Evolutionary conservation across 352 stramenopile species (phyloP).

Genomic region (Phytophthora tentaculata): DNA sequence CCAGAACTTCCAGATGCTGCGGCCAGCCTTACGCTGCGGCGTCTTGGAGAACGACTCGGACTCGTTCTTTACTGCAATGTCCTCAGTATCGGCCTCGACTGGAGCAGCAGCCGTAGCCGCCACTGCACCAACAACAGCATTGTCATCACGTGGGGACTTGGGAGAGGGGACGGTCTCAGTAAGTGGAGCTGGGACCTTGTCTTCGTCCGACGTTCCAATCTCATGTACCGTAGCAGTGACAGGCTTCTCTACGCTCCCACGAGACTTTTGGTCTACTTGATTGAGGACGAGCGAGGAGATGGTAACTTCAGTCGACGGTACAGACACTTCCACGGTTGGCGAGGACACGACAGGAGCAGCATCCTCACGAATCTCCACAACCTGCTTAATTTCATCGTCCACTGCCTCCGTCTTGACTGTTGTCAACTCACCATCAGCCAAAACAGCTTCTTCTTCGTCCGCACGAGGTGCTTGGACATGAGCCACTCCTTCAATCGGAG

Average conservation of each 20-base stretch:
- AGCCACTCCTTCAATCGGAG: too few species aligned
- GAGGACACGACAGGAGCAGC: background rate
- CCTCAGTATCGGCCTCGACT: background rate
- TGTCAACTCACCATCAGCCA: too few species aligned
- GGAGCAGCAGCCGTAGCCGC: background rate
- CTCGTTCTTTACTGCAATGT: background rate
- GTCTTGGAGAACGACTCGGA: slow-evolving; percentile 3
- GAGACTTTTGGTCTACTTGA: slow-evolving; percentile 10
- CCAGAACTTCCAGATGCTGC: slow-evolving; percentile 41
- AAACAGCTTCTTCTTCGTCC: too few species aligned
- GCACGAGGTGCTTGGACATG: too few species aligned
- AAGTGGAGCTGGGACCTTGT: background rate
- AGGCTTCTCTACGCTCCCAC: background rate
- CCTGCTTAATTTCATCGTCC: too few species aligned
- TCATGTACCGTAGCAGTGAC: background rate
- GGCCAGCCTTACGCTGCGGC: slow-evolving; percentile 23
- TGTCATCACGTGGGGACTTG: slow-evolving; percentile 6
- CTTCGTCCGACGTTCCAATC: slow-evolving; percentile 7
- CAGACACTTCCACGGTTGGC: background rate
- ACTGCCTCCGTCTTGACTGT: too few species aligned
- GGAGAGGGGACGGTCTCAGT: background rate
- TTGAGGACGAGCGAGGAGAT: background rate
- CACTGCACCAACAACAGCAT: slow-evolving; percentile 3
- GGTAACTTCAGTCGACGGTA: background rate
- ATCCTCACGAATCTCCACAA: slow-evolving; percentile 2